Conservation (phyloP, 2,329 filamentous ascomycete species). For the Lachnellula hyalina region DNA sequence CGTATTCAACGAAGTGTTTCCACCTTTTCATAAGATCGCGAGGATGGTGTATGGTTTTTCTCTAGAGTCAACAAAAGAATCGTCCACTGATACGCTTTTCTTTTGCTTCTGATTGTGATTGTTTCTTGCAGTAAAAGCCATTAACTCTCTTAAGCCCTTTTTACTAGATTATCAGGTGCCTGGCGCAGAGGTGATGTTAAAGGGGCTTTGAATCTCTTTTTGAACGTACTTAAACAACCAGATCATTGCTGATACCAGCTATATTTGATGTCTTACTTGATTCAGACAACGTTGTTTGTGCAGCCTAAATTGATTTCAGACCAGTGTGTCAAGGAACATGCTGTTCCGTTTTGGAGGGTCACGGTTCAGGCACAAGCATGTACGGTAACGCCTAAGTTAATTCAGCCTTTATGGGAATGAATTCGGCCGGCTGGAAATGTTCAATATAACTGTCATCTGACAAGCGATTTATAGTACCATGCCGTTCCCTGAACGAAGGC, state of each 20-base stretch:
- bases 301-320: too few species aligned
- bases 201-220: background rate
- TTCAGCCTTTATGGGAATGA: constrained; percentile 16
- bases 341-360: too few species aligned
- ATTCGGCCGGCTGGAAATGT: background rate
- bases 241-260: too few species aligned
- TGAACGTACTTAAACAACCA: too few species aligned
- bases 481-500: background rate
- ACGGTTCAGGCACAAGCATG: too few species aligned
- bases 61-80: constrained; percentile 21
- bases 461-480: background rate
- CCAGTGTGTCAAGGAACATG: too few species aligned
- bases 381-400: constrained; percentile 8
- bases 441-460: constrained; percentile 10
- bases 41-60: constrained; percentile 16
- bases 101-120: background rate
- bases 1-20: constrained; percentile 14
- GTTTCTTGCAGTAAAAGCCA: background rate
- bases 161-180: background rate
- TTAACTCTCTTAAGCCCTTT: background rate
- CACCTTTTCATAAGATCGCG: constrained; percentile 16
- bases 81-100: constrained; percentile 1
- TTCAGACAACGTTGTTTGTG: too few species aligned
- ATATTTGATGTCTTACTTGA: too few species aligned
- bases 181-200: background rate